Base-by-base conservation (phyloP, 2,329 filamentous ascomycete genomes). In the Aureobasidium musti region DNA sequence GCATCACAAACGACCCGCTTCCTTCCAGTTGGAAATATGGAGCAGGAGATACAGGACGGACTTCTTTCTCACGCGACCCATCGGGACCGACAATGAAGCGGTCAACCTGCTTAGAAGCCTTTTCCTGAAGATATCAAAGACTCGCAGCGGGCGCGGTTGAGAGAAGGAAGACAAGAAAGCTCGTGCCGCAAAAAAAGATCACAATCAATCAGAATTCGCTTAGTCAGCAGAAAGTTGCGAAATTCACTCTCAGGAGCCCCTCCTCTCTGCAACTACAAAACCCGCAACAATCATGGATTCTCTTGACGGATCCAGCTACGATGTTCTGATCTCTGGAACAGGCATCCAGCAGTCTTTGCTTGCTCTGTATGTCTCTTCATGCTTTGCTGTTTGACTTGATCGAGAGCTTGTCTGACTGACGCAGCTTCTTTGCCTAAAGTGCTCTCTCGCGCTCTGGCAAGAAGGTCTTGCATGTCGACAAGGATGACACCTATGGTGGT, bases 381-480 rank as follows among this genome's bases (percentile, higher is more conserved):
- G 41, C 43, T 41, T 39, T 52, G n/a, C 60, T 65, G 50, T 54
- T 63, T 45, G 54, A 67, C 63, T 54, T 28, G 45, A 65, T 60
- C 66, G 70, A 72, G 72, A 74, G 78, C 80, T 80, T 81, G 77
- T 87, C 87, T 90, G 86, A 91, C 89, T 91, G 86, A 92, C 88
- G 78, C 79, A 89, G 85, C 79, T 59, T 66, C 76, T 74, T 23
- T 77, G 76, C 74, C 70, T 79, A 71, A 84, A 98, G 94, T 84
- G 90, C 94, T 74, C 85, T 98, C 73, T 98, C 94, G 72, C 89
- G 93, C 75, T 96, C 92, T 69, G 89, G 88, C 76, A 96, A 96
- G 83, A 95, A 91, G 73, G 86, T 97, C 71, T 85, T 98, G 68
- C 94, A 98, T 77, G 82, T 97, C 76, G 94, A 98, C 76, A 85